phyloP scores from a whole-genome alignment of 345 rosid species.

The Lumnitzera racemosa region DNA sequence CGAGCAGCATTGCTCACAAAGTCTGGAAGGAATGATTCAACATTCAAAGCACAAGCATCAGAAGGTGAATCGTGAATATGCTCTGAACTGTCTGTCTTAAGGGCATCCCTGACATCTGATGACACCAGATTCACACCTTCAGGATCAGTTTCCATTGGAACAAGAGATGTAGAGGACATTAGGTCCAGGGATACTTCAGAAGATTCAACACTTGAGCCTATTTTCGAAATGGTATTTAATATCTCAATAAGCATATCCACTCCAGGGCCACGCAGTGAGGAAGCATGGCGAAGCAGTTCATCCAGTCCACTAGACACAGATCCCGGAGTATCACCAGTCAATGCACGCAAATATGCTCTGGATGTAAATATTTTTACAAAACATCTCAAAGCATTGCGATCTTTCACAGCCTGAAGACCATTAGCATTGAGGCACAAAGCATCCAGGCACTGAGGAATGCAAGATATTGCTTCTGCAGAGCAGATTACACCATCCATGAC shows the following conservation, averaged over 20 bases:
- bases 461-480: conserved; percentile 85
- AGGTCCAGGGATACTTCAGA: conserved; percentile 36
- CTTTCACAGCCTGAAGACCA: conserved; percentile 89
- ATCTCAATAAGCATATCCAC: conserved; percentile 93
- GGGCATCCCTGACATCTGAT: conserved; percentile 31
- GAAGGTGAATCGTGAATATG: conserved; percentile 44
- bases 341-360: conserved; percentile 65
- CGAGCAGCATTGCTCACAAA: conserved; percentile 74
- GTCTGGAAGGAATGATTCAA: conserved; percentile 76
- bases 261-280: conserved; percentile 76
- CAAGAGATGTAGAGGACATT: conserved; percentile 32
- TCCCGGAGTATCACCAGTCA: conserved; percentile 73
- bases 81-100: conserved; percentile 42
- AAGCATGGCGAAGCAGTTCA: conserved; percentile 90
- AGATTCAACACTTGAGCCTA: conserved; percentile 65
- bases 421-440: conserved; percentile 83
- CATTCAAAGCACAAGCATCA: conserved; percentile 39
- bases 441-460: conserved; percentile 98
- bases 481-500: conserved; percentile 78
- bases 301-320: conserved; percentile 85
- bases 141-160: conserved; percentile 88
- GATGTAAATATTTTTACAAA: conserved; percentile 91
- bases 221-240: conserved; percentile 42
- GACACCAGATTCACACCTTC: conserved; percentile 41
- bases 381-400: conserved; percentile 77